These are phyloP conservation scores for Crassisporium funariophilum DNA, from an alignment of 768 basidiomycete species.

Conservation along the genomic window DNA sequence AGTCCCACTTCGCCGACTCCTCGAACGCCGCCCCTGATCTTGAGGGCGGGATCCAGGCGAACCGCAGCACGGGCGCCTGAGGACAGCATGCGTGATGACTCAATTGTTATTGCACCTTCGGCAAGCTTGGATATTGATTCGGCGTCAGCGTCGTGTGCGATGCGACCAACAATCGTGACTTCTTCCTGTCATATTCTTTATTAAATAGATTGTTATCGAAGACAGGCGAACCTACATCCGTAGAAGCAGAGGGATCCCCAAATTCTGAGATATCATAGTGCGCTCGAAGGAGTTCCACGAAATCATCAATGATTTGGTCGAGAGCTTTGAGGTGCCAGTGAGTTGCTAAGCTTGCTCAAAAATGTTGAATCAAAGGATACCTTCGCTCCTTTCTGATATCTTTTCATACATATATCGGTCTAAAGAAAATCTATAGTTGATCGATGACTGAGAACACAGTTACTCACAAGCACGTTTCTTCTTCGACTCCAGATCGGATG, in stretches of 20 bases:
- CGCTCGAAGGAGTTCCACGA: conserved; percentile 69
- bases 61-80: conserved; percentile 69
- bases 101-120: conserved; percentile 74
- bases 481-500: conserved; percentile 34
- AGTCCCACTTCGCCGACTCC: conserved; percentile 71
- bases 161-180: conserved; percentile 71
- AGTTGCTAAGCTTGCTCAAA: conserved; percentile 3
- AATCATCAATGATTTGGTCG: conserved; percentile 87
- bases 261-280: conserved; percentile 74
- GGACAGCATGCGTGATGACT: conserved; percentile 79
- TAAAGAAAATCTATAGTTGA: conserved; percentile 23
- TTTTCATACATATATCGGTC: conserved; percentile 97
- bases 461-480: conserved; percentile 62
- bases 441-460: background rate
- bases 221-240: conserved; percentile 37
- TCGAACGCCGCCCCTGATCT: conserved; percentile 62
- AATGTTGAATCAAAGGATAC: conserved; percentile 38
- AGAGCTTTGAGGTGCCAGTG: conserved; percentile 53
- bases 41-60: conserved; percentile 65
- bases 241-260: conserved; percentile 63
- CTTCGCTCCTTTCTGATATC: conserved; percentile 79
- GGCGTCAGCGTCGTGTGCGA: conserved; percentile 68
- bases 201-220: conserved; percentile 2
- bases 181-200: conserved; percentile 47
- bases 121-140: conserved; percentile 63